Evolutionary conservation across 2,329 filamentous ascomycete genomes (phyloP).

Genomic region (Scedosporium boydii): DNA sequence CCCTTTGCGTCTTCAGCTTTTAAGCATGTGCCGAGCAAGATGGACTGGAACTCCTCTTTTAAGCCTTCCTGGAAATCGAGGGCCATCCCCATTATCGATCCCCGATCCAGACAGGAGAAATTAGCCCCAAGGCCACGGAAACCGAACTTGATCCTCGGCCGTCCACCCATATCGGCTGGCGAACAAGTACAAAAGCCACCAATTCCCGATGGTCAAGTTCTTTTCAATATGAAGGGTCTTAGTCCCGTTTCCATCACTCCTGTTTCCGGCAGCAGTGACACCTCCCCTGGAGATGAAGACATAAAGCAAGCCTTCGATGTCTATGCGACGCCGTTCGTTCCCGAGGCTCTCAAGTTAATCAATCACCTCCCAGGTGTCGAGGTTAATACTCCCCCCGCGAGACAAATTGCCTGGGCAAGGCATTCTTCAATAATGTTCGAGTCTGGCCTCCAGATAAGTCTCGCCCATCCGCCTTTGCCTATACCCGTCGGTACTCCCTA

Average conservation of each 20-base stretch:
- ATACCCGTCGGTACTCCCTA: not conserved
- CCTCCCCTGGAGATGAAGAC: not conserved
- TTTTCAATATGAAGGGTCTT: no score
- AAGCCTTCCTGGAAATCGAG: not conserved
- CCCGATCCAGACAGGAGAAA: not conserved
- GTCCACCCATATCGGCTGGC: no score
- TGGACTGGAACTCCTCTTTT: not conserved
- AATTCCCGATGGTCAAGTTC: no score
- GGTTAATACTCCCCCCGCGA: not conserved
- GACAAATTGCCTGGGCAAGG: not conserved
- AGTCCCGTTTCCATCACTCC: no score
- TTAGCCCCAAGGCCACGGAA: not conserved
- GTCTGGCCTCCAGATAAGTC: not conserved
- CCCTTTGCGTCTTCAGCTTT: not conserved
- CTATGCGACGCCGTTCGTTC: conserved; percentile 5
- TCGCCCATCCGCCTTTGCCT: not conserved
- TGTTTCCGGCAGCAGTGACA: not conserved
- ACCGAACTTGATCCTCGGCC: not conserved
- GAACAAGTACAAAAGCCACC: no score
- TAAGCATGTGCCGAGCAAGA: not conserved
- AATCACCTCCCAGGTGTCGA: not conserved
- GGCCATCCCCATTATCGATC: not conserved
- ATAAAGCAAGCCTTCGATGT: conserved; percentile 1
- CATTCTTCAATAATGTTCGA: not conserved
- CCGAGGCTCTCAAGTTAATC: conserved; percentile 2